These are phyloP conservation scores for Xylaria sp. DNA, from an alignment of 2,329 filamentous ascomycete genomes.

Conservation along the genomic window DNA sequence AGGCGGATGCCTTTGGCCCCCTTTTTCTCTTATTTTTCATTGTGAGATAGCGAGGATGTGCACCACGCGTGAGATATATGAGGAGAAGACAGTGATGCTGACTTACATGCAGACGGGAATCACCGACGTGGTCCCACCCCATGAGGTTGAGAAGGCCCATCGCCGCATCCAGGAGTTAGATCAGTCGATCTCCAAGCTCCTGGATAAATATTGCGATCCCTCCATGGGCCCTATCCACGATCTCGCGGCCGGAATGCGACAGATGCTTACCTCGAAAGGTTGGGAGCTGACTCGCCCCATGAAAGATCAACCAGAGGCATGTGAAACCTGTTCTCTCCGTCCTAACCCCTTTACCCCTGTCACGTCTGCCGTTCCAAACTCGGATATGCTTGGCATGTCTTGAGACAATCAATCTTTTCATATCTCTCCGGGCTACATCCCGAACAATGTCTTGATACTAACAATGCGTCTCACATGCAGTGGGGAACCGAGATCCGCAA, in stretches of 20 bases:
- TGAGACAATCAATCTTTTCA: no score
- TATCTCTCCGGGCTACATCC: not conserved
- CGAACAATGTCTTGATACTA: slow-evolving; percentile 1
- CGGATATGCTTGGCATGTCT: not conserved
- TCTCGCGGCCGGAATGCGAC: slow-evolving; percentile 44
- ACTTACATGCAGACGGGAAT: slow-evolving; percentile 23
- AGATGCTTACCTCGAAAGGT: slow-evolving; percentile 47
- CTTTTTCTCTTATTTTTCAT: not conserved
- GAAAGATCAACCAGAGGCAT: slow-evolving; percentile 38
- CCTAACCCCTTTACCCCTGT: not conserved
- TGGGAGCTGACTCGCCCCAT: slow-evolving; percentile 43
- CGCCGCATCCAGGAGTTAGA: slow-evolving; percentile 40
- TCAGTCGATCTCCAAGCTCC: slow-evolving; percentile 39
- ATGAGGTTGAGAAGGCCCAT: slow-evolving; percentile 40
- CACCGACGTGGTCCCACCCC: slow-evolving; percentile 23
- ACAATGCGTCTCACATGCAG: slow-evolving; percentile 21
- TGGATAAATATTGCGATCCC: slow-evolving; percentile 47
- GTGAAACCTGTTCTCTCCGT: not conserved
- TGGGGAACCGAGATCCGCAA: slow-evolving; percentile 46
- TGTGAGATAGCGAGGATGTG: not conserved
- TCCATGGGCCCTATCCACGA: slow-evolving; percentile 49
- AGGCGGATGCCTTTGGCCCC: not conserved
- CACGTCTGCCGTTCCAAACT: not conserved
- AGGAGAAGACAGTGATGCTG: not conserved
- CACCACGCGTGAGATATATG: no score